phyloP scores from a whole-genome alignment of 768 basidiomycete genomes.

The Mycena belliarum region DNA sequence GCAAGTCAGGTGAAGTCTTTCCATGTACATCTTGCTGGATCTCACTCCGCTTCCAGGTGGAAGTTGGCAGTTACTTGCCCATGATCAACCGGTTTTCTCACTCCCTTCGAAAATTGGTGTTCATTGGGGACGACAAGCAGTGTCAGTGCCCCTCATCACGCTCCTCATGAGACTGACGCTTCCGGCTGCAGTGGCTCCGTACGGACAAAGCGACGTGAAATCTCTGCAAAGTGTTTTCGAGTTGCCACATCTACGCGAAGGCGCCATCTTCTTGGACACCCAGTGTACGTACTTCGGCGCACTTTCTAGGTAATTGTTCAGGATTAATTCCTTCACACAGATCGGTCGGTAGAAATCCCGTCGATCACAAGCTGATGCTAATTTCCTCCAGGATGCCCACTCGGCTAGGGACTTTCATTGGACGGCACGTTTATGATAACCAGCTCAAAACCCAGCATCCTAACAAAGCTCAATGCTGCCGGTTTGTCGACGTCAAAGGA shows the following conservation, averaged over 20 bases:
- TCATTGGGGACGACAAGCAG: constrained; percentile 52
- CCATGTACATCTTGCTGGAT: constrained; percentile 8
- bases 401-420: constrained; percentile 54
- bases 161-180: constrained; percentile 6
- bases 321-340: background rate
- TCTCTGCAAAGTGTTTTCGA: constrained; percentile 57
- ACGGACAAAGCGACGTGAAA: constrained; percentile 46
- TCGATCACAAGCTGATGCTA: background rate
- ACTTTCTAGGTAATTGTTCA: constrained; percentile 22
- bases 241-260: constrained; percentile 38
- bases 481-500: constrained; percentile 56
- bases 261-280: constrained; percentile 44
- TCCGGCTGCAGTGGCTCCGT: constrained; percentile 47
- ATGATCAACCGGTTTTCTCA: constrained; percentile 36
- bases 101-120: constrained; percentile 43
- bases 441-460: constrained; percentile 49
- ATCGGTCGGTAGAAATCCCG: constrained; percentile 9
- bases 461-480: constrained; percentile 43
- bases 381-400: constrained; percentile 44
- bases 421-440: constrained; percentile 53
- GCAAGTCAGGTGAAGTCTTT: constrained; percentile 53
- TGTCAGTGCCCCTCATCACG: background rate
- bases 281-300: constrained; percentile 45
- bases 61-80: constrained; percentile 43
- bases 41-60: constrained; percentile 16